phyloP scores from a whole-genome alignment of 2,329 filamentous ascomycete genomes.

The Emmonsia crescens region DNA sequence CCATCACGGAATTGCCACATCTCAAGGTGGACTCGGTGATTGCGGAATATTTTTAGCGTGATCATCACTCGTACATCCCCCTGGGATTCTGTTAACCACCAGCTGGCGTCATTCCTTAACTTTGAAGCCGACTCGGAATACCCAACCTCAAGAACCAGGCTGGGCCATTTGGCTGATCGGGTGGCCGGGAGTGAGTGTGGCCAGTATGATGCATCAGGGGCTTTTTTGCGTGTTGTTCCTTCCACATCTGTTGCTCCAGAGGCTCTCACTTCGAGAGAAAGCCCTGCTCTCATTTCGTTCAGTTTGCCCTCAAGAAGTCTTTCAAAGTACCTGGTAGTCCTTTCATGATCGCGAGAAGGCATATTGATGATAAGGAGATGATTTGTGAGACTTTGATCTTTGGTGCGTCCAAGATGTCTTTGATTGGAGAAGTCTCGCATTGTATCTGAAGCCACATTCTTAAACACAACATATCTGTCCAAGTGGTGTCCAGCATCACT shows the following conservation, averaged over 20 bases:
- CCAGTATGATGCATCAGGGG: neutral
- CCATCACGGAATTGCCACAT: neutral
- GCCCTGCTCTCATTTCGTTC: neutral
- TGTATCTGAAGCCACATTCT: neutral
- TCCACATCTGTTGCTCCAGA: neutral
- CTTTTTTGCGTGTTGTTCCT: neutral
- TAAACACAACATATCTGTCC: neutral
- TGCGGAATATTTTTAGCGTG: constrained; percentile 1
- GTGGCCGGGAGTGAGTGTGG: neutral
- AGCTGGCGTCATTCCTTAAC: constrained; percentile 1
- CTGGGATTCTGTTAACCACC: constrained; percentile 3
- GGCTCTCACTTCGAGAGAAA: neutral
- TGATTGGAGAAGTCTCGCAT: neutral
- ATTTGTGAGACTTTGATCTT: neutral
- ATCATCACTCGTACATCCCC: constrained; percentile 1
- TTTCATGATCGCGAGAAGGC: neutral
- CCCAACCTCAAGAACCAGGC: constrained; percentile 6
- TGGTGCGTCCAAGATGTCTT: neutral
- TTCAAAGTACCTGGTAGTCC: neutral
- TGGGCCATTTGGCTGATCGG: constrained; percentile 3
- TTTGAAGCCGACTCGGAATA: neutral
- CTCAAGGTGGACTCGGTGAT: neutral
- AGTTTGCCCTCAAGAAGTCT: neutral
- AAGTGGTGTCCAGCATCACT: neutral
- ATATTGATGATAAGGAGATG: constrained; percentile 1